phyloP scores from a whole-genome alignment of 2,329 filamentous ascomycete genomes.

The Dactylellina sp. region DNA sequence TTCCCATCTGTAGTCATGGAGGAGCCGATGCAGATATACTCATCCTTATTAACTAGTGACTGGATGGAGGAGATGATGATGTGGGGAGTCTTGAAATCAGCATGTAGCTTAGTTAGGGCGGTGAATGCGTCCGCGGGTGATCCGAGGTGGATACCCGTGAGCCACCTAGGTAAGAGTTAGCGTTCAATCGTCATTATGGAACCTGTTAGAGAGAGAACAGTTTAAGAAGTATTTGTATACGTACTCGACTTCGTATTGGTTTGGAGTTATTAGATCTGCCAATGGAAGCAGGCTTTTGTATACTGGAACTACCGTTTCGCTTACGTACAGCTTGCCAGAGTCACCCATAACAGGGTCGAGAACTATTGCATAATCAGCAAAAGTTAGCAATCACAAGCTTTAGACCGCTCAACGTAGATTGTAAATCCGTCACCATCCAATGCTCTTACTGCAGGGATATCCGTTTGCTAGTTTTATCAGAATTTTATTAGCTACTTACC shows the following conservation, averaged over 20 bases:
- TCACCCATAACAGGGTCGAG: constrained; percentile 99
- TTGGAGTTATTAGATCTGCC: constrained; percentile 92
- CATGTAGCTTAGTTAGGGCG: constrained; percentile 82
- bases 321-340: constrained; percentile 90
- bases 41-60: constrained; percentile 67
- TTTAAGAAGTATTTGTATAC: constrained; percentile 1
- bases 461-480: not conserved
- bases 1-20: constrained; percentile 74
- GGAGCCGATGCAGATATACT: constrained; percentile 79
- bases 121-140: constrained; percentile 77
- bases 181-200: too few relatives aligned
- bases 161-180: constrained; percentile 69
- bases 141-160: constrained; percentile 85
- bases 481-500: constrained; percentile 64
- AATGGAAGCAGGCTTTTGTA: constrained; percentile 83
- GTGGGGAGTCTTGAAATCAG: constrained; percentile 81
- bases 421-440: not conserved
- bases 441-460: not conserved
- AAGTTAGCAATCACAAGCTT: not conserved
- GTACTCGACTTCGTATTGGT: constrained; percentile 97
- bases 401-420: not conserved
- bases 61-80: constrained; percentile 92
- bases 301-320: constrained; percentile 87
- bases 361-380: constrained; percentile 67
- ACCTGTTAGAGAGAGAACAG: not conserved